Evolutionary conservation across 2,329 filamentous ascomycete genomes (phyloP).

Genomic region (Ophiocordyceps australis): DNA sequence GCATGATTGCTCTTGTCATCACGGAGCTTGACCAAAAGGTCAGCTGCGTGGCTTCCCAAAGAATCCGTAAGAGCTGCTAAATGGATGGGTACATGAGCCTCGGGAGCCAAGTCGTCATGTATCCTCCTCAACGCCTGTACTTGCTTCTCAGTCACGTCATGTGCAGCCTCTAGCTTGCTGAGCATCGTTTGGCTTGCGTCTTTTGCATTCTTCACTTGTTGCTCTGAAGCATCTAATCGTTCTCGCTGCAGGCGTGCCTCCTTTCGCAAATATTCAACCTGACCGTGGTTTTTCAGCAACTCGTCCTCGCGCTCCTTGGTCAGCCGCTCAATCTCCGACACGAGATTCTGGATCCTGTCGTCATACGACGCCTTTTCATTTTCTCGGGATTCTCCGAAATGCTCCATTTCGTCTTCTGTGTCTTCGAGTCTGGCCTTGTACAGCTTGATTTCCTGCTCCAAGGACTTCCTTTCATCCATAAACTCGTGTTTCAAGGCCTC

Average conservation of each 20-base stretch:
- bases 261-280: slow-evolving; percentile 43
- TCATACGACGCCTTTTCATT: slow-evolving; percentile 59
- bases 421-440: slow-evolving; percentile 70
- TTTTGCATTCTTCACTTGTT: slow-evolving; percentile 33
- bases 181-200: slow-evolving; percentile 33
- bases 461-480: slow-evolving; percentile 60
- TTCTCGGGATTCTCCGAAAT: slow-evolving; percentile 65
- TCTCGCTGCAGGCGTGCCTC: slow-evolving; percentile 42
- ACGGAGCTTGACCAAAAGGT: slow-evolving; percentile 39
- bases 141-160: slow-evolving; percentile 33
- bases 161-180: slow-evolving; percentile 28
- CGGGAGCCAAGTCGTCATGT: slow-evolving; percentile 37
- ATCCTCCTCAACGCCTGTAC: slow-evolving; percentile 37
- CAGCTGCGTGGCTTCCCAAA: slow-evolving; percentile 37
- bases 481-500: slow-evolving; percentile 85
- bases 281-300: slow-evolving; percentile 36
- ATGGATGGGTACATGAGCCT: slow-evolving; percentile 34
- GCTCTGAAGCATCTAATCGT: slow-evolving; percentile 37
- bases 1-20: slow-evolving; percentile 40
- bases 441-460: slow-evolving; percentile 64
- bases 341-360: slow-evolving; percentile 46
- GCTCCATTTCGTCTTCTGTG: slow-evolving; percentile 79
- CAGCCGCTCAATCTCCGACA: slow-evolving; percentile 51
- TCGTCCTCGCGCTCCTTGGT: slow-evolving; percentile 39
- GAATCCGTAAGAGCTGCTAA: slow-evolving; percentile 38